phyloP scores from a whole-genome alignment of 2,329 filamentous ascomycete species.

The Macrophomina phaseolina region DNA sequence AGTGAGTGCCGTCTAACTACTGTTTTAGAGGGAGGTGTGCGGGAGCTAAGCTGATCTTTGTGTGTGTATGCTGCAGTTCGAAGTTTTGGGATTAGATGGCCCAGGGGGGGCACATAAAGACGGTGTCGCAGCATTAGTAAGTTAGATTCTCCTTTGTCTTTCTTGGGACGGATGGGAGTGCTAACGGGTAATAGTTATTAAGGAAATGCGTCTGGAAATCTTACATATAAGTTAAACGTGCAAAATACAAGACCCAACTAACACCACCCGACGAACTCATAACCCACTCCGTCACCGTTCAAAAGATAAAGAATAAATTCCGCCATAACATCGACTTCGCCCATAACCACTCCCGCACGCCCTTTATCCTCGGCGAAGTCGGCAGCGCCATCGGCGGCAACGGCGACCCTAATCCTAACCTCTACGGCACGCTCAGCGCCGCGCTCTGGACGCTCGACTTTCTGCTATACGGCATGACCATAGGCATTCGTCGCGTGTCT shows the following conservation, averaged over 20 bases:
- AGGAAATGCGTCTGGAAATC: neutral
- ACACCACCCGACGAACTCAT: neutral
- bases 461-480: slow-evolving; percentile 9
- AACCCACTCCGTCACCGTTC: neutral
- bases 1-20: no score
- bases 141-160: neutral
- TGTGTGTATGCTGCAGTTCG: no score
- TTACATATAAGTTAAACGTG: no score
- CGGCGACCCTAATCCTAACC: neutral
- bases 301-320: neutral
- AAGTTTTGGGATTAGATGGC: neutral
- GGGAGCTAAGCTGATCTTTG: no score
- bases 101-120: neutral
- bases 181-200: neutral
- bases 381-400: no score
- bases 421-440: slow-evolving; percentile 12
- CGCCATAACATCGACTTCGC: neutral
- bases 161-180: neutral
- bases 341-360: no score
- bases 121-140: slow-evolving; percentile 4
- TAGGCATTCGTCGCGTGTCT: neutral
- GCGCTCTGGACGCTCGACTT: slow-evolving; percentile 20
- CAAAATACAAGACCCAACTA: neutral
- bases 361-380: no score
- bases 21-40: no score